Evolutionary conservation across 2,329 filamentous ascomycete species (phyloP), one percentile per base, ranked within the genome.

Genomic region (Dactylellina leptospora): DNA sequence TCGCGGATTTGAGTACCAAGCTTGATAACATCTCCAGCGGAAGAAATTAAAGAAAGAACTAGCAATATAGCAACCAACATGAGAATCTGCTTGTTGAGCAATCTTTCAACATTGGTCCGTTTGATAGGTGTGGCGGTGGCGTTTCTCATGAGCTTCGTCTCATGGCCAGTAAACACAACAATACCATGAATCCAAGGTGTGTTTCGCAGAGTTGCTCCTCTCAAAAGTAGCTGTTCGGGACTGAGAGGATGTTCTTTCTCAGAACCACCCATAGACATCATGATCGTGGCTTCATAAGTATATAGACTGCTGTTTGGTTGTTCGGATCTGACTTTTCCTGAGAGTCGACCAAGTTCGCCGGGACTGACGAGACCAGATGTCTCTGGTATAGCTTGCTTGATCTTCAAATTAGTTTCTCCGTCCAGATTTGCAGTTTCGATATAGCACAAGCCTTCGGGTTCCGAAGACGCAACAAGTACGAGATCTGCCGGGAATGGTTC

Each of bases 121-220:
- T 99, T 99, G 82, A 99, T 99, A 4, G 95, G 96, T 0, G 95
- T 90, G 3, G 93, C 93, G 2, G 93, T 99, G 16, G 95, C 96
- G 79, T 99, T 99, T 76, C 95, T 89, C 95, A 99, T 97, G 74
- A 99, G 85, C 81, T 99, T 99, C 4, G 95, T 97, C 82, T 99
- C 95, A 80, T 99, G 95, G 55, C 95, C 95, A 1, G 92, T 96
- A 78, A 97, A 99, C 13, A 99, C 93, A 60, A 99, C 95, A 16
- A 96, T 86, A 38, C 93, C 95, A 79, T 99, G 92, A 51, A 97
- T 88, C 93, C 95, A 99, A 27, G 93, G 93, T 0, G 95, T 99
- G 78, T 99, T 99, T 76, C 95, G 87, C 63, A 99, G 83, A 1
- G 93, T 97, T 20, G 95, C 95, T 74, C 95, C 95, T 83, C 95